These are phyloP conservation scores for Austroboletus festivus DNA, from an alignment of 768 basidiomycete genomes.

Conservation along the genomic window DNA sequence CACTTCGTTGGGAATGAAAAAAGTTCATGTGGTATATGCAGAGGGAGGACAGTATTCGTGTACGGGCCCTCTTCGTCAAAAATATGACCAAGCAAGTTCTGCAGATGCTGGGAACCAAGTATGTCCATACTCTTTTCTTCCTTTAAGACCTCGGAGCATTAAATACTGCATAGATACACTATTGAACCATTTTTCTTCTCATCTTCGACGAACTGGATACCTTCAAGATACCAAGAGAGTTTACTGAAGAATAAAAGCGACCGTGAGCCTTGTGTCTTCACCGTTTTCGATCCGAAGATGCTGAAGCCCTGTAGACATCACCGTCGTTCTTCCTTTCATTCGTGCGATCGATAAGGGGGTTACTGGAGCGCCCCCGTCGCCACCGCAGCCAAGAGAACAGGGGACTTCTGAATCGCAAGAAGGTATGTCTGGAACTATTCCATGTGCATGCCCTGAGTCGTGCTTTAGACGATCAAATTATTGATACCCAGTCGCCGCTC, in stretches of 20 bases:
- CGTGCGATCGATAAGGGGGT: slow-evolving; percentile 29
- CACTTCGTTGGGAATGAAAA: neutral
- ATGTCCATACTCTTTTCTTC: slow-evolving; percentile 3
- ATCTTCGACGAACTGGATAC: slow-evolving; percentile 64
- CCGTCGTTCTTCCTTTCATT: slow-evolving; percentile 52
- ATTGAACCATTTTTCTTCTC: slow-evolving; percentile 68
- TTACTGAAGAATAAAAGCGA: slow-evolving; percentile 40
- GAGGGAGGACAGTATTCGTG: slow-evolving; percentile 37
- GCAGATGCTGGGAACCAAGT: slow-evolving; percentile 58
- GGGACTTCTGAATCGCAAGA: slow-evolving; percentile 1
- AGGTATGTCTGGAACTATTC: slow-evolving; percentile 2
- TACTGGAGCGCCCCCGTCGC: neutral
- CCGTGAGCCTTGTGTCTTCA: slow-evolving; percentile 40
- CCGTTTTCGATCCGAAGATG: neutral
- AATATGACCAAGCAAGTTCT: slow-evolving; percentile 48
- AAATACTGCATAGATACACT: slow-evolving; percentile 36
- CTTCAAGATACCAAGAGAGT: slow-evolving; percentile 59
- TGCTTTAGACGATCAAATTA: slow-evolving; percentile 28
- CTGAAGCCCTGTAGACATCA: slow-evolving; percentile 43
- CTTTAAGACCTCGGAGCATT: neutral
- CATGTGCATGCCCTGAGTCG: neutral
- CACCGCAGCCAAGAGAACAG: neutral
- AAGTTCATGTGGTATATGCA: neutral
- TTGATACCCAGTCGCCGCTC: slow-evolving; percentile 53
- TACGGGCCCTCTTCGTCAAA: slow-evolving; percentile 50